Base-by-base conservation (phyloP, 768 basidiomycete genomes). In the Clavulina sp. region DNA sequence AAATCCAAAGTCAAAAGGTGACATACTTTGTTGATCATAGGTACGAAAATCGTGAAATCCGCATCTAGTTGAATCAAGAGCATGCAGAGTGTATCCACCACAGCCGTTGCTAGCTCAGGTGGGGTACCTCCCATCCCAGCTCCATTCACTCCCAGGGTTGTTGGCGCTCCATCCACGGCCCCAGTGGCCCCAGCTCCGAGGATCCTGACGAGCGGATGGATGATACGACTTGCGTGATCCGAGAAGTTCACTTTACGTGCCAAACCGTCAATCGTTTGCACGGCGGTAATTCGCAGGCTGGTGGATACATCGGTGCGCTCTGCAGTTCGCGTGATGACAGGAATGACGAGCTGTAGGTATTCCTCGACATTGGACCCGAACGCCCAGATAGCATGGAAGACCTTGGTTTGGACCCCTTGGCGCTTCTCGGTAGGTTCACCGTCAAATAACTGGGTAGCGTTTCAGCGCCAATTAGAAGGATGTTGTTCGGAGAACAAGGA, bases 351-450 rank as follows among this genome's bases (percentile, higher is more conserved):
- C 65, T 97, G 93, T 16, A 97, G 72, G 64, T 96, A 97, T 63
- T 99, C 95, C 63, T 99, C 95, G 54, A 97, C 84, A 63, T 92
- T 96, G 2, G 85, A 74, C 3, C 95, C 95, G 60, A 99, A 97
- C 0, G 91, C 88, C 58, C 87, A 73, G 63, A 96, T 86, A 0
- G 93, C 89, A 60, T 92, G 86, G 52, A 97, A 86, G 52, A 96
- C 81, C 62, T 91, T 88, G 62, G 85, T 81, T 57, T 89, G 86
- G 0, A 81, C 84, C 49, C 67, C 68, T 58, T 78, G 75, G 29
- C 82, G 71, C 61, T 86, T 83, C 51, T 93, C 89, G 16, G 74
- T 80, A 23, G 80, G 65, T 47, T 91, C 87, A n/a, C 80, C 81
- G 54, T 93, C 88, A 56, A 93, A 92, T 1, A 88, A 23, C 54